phyloP scores from a whole-genome alignment of 2,329 filamentous ascomycete genomes.

The Basipetospora chlamydospora region DNA sequence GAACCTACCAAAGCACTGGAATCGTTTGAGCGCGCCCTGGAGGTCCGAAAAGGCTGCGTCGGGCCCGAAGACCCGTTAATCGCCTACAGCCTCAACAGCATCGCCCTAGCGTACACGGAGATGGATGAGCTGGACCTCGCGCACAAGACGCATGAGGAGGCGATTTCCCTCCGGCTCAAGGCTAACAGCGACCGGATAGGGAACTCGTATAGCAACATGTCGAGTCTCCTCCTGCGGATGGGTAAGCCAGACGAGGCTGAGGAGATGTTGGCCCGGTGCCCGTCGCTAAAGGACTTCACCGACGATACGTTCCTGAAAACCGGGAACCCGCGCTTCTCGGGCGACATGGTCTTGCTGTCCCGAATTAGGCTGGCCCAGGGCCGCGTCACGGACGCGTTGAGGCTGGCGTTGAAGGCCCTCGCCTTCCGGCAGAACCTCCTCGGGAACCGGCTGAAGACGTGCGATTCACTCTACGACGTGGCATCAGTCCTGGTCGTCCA shows the following conservation, averaged over 20 bases:
- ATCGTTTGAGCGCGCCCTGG: conserved; percentile 12
- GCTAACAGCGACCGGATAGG: conserved; percentile 18
- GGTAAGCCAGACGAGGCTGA: conserved; percentile 19
- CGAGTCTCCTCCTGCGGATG: conserved; percentile 19
- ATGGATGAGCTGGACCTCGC: conserved; percentile 16
- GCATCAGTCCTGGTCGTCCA: conserved; percentile 10
- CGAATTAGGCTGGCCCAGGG: conserved; percentile 12
- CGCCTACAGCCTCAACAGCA: conserved; percentile 17
- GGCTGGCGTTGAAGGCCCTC: conserved; percentile 12
- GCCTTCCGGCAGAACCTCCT: conserved; percentile 12
- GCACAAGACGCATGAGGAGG: conserved; percentile 13
- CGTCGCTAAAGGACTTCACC: conserved; percentile 18
- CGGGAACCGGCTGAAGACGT: conserved; percentile 13
- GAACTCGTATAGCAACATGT: conserved; percentile 24
- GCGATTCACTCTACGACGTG: conserved; percentile 13
- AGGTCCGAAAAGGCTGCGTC: conserved; percentile 11
- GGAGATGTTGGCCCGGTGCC: conserved; percentile 15
- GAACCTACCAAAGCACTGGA: conserved; percentile 11
- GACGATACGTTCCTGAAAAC: conserved; percentile 22
- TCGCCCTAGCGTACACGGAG: conserved; percentile 19
- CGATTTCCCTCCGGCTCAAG: conserved; percentile 16
- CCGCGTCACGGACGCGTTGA: conserved; percentile 10
- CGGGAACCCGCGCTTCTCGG: conserved; percentile 14
- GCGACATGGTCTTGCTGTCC: conserved; percentile 15
- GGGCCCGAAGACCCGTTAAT: conserved; percentile 14